A percentile compares a stretch with the other conserved stretches of the same genome.
Evolutionary conservation across 805 yeast genomes (phyloP).

Genomic region (Suhomyces sp.): DNA sequence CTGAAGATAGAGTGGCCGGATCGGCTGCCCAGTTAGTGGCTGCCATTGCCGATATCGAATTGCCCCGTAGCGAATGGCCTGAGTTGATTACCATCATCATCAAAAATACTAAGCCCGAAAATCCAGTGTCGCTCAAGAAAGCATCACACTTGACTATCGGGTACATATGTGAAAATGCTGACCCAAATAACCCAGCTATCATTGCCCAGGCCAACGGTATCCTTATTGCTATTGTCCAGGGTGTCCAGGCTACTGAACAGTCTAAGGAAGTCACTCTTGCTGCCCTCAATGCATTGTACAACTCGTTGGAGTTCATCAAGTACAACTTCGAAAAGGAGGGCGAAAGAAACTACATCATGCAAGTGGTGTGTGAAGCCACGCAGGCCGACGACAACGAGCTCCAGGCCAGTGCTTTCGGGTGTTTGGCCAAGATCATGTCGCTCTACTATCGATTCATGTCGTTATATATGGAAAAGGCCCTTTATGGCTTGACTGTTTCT

Average conservation of each 20-base stretch:
- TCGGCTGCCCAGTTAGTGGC: conserved; percentile 93
- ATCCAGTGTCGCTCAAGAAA: conserved; percentile 76
- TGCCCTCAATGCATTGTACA: conserved; percentile 87
- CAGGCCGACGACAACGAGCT: conserved; percentile 78
- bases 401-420: conserved; percentile 94
- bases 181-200: conserved; percentile 74
- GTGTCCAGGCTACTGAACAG: conserved; percentile 83
- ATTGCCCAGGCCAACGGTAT: conserved; percentile 87
- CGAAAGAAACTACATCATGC: conserved; percentile 96
- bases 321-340: conserved; percentile 88
- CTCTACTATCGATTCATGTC: conserved; percentile 87
- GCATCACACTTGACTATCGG: conserved; percentile 89
- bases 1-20: conserved; percentile 76
- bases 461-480: conserved; percentile 95
- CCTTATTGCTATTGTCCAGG: conserved; percentile 93
- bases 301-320: conserved; percentile 85
- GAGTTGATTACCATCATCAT: conserved; percentile 81
- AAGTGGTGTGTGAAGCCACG: conserved; percentile 98
- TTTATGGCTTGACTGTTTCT: conserved; percentile 81
- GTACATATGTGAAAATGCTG: conserved; percentile 92
- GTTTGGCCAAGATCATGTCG: conserved; percentile 87
- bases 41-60: conserved; percentile 93
- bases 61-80: conserved; percentile 86
- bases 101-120: conserved; percentile 77
- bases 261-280: conserved; percentile 75